Evolutionary conservation across 2,329 filamentous ascomycete genomes (phyloP), one percentile per base, ranked within the genome.

Genomic region (Lachnellula arida): DNA sequence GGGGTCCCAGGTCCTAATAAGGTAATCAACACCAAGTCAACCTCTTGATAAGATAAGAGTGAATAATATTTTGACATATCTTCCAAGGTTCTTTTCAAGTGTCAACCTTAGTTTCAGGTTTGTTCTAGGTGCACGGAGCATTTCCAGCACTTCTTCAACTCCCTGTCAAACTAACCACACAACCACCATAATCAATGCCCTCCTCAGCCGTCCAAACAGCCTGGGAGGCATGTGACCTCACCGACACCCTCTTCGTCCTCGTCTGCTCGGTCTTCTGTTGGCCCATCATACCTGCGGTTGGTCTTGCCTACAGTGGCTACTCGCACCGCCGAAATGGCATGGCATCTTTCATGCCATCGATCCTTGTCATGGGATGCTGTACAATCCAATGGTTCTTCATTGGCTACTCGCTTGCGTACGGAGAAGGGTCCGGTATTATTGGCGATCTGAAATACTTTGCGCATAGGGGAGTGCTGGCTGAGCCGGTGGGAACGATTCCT

Each of bases 281-380:
- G 78, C 71, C 85, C 53, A 87, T 87, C 66, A 83, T 86, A 51
- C 84, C 83, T 0, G 84, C 82, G n/a, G 82, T 87, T 62, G 83
- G 82, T 43, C 74, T 87, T 9, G 73, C 86, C 2, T 87, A 87
- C 67, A 79, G 81, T 55, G 84, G 84, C 51, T 77, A 87, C 44
- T 77, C 81, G 7, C 77, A 82, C 47, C 75, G 82, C 59, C 85
- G 85, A 70, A 84, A 81, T 46, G 79, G 81, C 6, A 74, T 86
- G 53, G 73, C 81, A 5, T 74, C 86, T 51, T 74, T 87, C n/a
- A 85, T 86, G 70, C 83, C 86, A 63, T 79, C 78, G 2, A 72
- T 85, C 37, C 76, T 84, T 66, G 77, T 84, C 49, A 75, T 77
- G 44, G 77, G 78, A 42, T 76, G 81, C 44, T 74, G 76, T 58